phyloP scores from a whole-genome alignment of 331 rosid species.

The Quercus tomentella region DNA sequence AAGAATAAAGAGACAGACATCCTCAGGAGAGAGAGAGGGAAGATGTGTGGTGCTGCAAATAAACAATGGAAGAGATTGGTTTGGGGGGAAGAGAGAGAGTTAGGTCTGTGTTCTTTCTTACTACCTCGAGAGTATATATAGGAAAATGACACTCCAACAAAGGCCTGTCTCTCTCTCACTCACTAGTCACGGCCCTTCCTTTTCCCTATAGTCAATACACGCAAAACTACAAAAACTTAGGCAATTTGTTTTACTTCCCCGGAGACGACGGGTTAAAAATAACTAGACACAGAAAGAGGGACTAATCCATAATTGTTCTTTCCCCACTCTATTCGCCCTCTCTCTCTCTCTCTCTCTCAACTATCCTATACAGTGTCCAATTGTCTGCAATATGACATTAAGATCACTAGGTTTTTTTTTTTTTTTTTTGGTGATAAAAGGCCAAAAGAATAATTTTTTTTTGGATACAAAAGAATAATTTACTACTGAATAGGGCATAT shows the following conservation, averaged over 20 bases:
- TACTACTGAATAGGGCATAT: no score
- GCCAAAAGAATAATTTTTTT: no score
- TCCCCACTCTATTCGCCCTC: not conserved
- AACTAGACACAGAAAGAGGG: slow-evolving; percentile 1
- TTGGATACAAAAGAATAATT: no score
- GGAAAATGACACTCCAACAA: slow-evolving; percentile 46
- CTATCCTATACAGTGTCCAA: not conserved
- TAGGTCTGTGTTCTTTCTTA: slow-evolving; percentile 17
- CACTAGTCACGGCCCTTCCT: not conserved
- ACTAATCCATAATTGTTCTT: not conserved
- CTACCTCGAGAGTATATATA: slow-evolving; percentile 70
- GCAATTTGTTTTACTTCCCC: slow-evolving; percentile 16
- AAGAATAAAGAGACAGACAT: slow-evolving; percentile 39
- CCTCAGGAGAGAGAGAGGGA: slow-evolving; percentile 21
- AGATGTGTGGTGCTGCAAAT: slow-evolving; percentile 14
- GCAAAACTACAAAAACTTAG: not conserved
- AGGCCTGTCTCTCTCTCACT: slow-evolving; percentile 18
- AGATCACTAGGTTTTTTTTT: no score
- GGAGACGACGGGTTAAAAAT: slow-evolving; percentile 31
- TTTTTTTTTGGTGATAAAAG: no score
- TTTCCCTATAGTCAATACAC: slow-evolving; percentile 17
- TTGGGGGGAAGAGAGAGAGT: slow-evolving; percentile 24
- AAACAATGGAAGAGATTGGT: slow-evolving; percentile 14
- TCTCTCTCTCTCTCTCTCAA: not conserved
- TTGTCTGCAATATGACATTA: no score